phyloP scores from a whole-genome alignment of 768 basidiomycete species.

The Lyophyllum decastes region DNA sequence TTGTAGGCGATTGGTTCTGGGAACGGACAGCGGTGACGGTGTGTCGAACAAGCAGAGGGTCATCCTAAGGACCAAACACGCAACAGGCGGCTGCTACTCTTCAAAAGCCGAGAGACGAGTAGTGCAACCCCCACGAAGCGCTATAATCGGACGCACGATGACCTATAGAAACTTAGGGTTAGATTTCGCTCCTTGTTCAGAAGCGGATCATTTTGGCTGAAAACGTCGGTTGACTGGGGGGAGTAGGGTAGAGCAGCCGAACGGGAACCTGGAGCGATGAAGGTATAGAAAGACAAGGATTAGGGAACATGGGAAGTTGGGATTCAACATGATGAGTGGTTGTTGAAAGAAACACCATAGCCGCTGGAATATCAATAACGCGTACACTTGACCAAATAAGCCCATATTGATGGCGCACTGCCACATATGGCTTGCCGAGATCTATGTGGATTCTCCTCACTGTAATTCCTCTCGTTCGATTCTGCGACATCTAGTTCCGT shows the following conservation, averaged over 20 bases:
- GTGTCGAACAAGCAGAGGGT: constrained; percentile 11
- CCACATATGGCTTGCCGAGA: too few relatives aligned
- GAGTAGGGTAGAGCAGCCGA: constrained; percentile 23
- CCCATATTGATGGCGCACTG: too few relatives aligned
- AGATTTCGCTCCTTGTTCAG: constrained; percentile 50
- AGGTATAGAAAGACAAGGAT: constrained; percentile 32
- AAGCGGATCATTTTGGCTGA: constrained; percentile 55
- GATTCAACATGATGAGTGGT: constrained; percentile 15
- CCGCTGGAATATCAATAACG: constrained; percentile 19
- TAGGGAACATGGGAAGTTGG: constrained; percentile 10
- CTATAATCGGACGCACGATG: constrained; percentile 26
- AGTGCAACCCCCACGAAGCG: constrained; percentile 30
- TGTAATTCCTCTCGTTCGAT: too few relatives aligned
- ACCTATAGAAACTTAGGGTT: constrained; percentile 57
- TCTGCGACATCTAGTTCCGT: too few relatives aligned
- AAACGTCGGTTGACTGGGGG: constrained; percentile 39
- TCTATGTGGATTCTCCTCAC: too few relatives aligned
- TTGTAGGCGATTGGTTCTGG: constrained; percentile 30
- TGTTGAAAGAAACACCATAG: constrained; percentile 11
- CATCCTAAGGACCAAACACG: too few relatives aligned
- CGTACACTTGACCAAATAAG: constrained; percentile 28
- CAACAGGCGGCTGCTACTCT: constrained; percentile 20
- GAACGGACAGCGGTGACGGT: constrained; percentile 6
- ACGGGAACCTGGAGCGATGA: constrained; percentile 53
- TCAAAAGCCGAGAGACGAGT: constrained; percentile 22